Percentiles rank a stretch among this genome's conserved stretches.
Conservation (phyloP, 2,329 filamentous ascomycete species). For the Cercospora sp. region DNA sequence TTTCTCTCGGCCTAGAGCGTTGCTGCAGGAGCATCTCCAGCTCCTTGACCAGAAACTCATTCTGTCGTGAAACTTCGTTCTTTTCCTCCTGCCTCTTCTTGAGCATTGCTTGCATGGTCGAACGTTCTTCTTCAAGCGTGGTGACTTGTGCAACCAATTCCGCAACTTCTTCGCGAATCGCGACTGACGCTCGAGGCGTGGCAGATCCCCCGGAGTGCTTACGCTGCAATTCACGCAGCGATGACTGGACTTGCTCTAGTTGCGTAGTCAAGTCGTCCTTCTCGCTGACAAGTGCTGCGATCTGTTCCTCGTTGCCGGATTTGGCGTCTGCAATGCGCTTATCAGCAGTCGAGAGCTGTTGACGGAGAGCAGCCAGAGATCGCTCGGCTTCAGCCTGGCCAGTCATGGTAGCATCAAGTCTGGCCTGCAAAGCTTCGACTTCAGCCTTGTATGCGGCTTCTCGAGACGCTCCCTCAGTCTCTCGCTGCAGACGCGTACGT, state of each 20-base stretch:
- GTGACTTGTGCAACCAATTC: slow-evolving; percentile 27
- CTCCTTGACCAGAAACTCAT: slow-evolving; percentile 34
- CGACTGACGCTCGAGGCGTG: slow-evolving; percentile 15
- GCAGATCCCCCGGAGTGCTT: slow-evolving; percentile 13
- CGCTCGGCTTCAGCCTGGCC: slow-evolving; percentile 32
- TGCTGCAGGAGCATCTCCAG: slow-evolving; percentile 32
- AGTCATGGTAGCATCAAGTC: slow-evolving; percentile 31
- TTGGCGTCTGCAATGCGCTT: slow-evolving; percentile 25
- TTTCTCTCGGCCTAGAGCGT: slow-evolving; percentile 14
- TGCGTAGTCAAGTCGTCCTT: slow-evolving; percentile 26
- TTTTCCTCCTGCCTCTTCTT: slow-evolving; percentile 33
- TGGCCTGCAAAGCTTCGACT: slow-evolving; percentile 28
- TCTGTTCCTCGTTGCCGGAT: slow-evolving; percentile 17
- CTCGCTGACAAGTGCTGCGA: slow-evolving; percentile 22
- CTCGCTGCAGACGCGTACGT: slow-evolving; percentile 19
- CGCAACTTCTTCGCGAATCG: slow-evolving; percentile 21
- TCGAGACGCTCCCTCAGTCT: slow-evolving; percentile 14
- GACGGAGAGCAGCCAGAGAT: slow-evolving; percentile 24
- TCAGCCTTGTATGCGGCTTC: slow-evolving; percentile 21
- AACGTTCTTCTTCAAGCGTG: slow-evolving; percentile 29
- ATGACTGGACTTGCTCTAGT: slow-evolving; percentile 22
- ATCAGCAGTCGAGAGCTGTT: slow-evolving; percentile 26
- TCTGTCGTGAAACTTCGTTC: slow-evolving; percentile 32
- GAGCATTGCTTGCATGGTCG: slow-evolving; percentile 25
- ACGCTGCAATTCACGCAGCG: slow-evolving; percentile 22